Base-by-base conservation (phyloP, 805 yeast species). In the Metschnikowia continentalis region DNA sequence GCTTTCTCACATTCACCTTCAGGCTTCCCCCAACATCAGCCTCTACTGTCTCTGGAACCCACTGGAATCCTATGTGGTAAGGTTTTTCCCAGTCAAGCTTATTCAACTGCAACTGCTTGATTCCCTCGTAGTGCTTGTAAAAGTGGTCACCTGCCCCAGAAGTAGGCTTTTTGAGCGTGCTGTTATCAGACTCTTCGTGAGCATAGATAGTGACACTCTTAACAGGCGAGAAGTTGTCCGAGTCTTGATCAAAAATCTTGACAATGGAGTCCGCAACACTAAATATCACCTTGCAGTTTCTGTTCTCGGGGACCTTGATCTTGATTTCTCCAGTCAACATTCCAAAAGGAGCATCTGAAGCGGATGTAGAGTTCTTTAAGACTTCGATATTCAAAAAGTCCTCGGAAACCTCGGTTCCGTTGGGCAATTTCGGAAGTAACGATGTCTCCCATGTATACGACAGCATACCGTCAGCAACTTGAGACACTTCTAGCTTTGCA, bases 51-150 rank as follows among this genome's bases (percentile, higher is more conserved):
- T 76, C 76, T 4, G 95, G 95, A 33, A 86, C 71, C 96, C 96
- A 89, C 61, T 87, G 87, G 46, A 89, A 58, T 2, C 84, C 87
- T 41, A 89, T 53, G 55, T 78, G 87, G 60, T 80, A 85, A 1
- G 72, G 59, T 46, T 74, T 73, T 5, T 77, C 71, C 83, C 89
- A 84, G 57, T 77, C 74, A 26, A 85, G 67, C 61, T 85, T 88
- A 65, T 86, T 87, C 51, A 90, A 61, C 47, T 80, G 81, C 5
- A 87, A 60, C 52, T 77, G 76, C 54, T 83, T 82, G 47, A 89
- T 85, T 14, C 96, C 96, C 26, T 71, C 69, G 53, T 77, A 64
- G 52, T 77, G 70, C 64, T 82, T 85, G 44, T 74, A 78, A 48
- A 76, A 74, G 3, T 79, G 80, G 11, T 67, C 54, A 54, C 70